Base-by-base conservation (phyloP, 2,329 filamentous ascomycete species). In the Trichoderma brevicompactum region DNA sequence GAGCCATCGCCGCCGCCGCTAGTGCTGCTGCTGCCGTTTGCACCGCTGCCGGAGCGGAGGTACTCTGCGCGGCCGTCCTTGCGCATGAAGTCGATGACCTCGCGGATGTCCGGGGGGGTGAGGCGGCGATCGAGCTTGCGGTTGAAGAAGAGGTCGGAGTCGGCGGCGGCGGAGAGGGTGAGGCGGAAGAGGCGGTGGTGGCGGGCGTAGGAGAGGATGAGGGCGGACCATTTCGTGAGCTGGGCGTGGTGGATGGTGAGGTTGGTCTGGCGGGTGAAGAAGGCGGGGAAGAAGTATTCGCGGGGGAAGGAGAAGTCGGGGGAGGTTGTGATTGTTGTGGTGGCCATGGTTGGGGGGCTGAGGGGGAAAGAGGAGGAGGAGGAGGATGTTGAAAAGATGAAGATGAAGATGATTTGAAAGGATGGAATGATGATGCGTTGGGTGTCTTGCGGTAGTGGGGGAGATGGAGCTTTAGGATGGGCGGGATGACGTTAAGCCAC, bases 211-310 rank as follows among this genome's bases (percentile, higher is more conserved):
- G 89, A 79, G 67, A 93, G 92, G 74, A 98, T 87, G 15, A 97
- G 86, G 38, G 86, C 78, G n/a, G 90, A 88, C 95, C 95, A 99
- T 79, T 94, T 94, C 66, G 85, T 82, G 67, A 93, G 88, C 74
- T 95, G 92, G 52, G 89, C 87, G 78, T 89, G 86, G 74, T 85
- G 89, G 9, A 91, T 94, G 36, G 85, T 85, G 67, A 87, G 82
- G 79, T 92, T 92, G 41, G 89, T 86, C 78, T 95, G 92, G 63
- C 87, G 87, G 64, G 90, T 93, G 86, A 91, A 95, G 88, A 95
- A 94, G 74, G 92, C 89, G 0, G 92, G 92, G 81, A 92, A 94
- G 79, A 82, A 81, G 83, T 93, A 90, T 76, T 87, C 85, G 70
- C 81, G 83, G 4, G 87, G 87, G 77, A 87, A 89, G 44, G 71